Percentiles rank a stretch among this genome's conserved stretches.
Evolutionary conservation across 2,329 filamentous ascomycete genomes (phyloP).

Genomic region (Xylariaceae sp.): DNA sequence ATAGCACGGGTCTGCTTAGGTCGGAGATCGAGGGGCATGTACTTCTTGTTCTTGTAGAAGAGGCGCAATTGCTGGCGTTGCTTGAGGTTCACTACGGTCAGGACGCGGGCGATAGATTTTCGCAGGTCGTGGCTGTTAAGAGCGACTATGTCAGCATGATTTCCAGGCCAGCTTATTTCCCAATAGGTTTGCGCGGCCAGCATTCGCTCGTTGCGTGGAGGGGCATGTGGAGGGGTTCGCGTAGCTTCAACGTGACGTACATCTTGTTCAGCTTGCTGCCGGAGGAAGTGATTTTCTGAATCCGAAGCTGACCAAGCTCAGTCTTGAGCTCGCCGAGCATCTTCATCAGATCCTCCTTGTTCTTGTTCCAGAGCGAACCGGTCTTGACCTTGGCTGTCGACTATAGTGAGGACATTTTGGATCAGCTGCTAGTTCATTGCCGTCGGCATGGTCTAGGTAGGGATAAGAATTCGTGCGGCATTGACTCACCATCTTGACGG

Average conservation of each 20-base stretch:
- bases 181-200: background rate
- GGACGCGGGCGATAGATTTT: constrained; percentile 98
- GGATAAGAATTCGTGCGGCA: constrained; percentile 1
- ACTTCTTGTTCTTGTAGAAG: constrained; percentile 99
- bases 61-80: constrained; percentile 95
- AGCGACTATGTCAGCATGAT: constrained; percentile 10
- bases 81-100: constrained; percentile 99
- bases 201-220: constrained; percentile 2
- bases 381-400: constrained; percentile 79
- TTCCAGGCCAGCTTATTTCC: background rate
- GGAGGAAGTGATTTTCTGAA: constrained; percentile 96
- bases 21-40: constrained; percentile 96
- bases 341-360: constrained; percentile 96
- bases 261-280: constrained; percentile 97
- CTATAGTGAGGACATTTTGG: constrained; percentile 30
- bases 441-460: no score
- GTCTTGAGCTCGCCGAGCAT: constrained; percentile 93
- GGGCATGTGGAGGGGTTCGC: constrained; percentile 6
- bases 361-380: constrained; percentile 96
- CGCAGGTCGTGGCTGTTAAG: constrained; percentile 84
- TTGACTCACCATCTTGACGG: constrained; percentile 46
- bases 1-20: constrained; percentile 98
- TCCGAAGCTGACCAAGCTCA: constrained; percentile 92
- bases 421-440: constrained; percentile 16
- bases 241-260: constrained; percentile 50